Evolutionary conservation across 257 asterid genomes (phyloP), one percentile per base, ranked within the genome.

Genomic region (Linderniella brevidens): DNA sequence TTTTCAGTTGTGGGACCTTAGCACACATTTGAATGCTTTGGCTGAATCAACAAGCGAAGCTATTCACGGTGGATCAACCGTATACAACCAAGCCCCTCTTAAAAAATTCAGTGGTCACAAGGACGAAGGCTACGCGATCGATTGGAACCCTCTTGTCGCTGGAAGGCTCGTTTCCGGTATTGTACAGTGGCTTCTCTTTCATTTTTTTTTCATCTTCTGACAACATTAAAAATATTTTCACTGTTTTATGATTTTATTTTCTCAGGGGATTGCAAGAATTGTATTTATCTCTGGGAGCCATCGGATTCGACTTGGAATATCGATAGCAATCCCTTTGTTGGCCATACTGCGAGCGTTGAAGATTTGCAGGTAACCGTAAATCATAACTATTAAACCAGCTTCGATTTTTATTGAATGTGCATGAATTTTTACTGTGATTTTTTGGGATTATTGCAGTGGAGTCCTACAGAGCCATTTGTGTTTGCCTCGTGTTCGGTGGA

Each of bases 401-500:
- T 9, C 18, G 11, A 45, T 19, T 15, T 6, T n/a, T 43, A 37
- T 39, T 47, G 9, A 37, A 11, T 8, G 10, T 3, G 17, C 15
- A 17, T n/a, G 17, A 20, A 13, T 29, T 3, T 46, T 32, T 37
- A 4, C 15, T 55, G 19, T 29, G 17, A 2, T 41, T 41, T 50
- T 62, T 49, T 13, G 16, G 17, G 41, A 40, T 55, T 19, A 61
- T 20, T 67, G 55, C 83, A 85, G 96, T 85, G 98, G 98, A 81
- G 96, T 66, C 96, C 98, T 13, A 64, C 98, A 19, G 93, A 85
- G 47, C 76, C 82, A 14, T 45, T 13, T 50, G 85, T 81, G 13
- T 85, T 90, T 46, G 98, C 98, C 19, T 90, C 96, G 11, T 71
- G 94, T 69, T 90, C 98, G 13, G 98, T 79, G 52, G 98, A 90